Base-by-base conservation (phyloP, 495 filamentous ascomycete species). In the Penicillium turbatum region DNA sequence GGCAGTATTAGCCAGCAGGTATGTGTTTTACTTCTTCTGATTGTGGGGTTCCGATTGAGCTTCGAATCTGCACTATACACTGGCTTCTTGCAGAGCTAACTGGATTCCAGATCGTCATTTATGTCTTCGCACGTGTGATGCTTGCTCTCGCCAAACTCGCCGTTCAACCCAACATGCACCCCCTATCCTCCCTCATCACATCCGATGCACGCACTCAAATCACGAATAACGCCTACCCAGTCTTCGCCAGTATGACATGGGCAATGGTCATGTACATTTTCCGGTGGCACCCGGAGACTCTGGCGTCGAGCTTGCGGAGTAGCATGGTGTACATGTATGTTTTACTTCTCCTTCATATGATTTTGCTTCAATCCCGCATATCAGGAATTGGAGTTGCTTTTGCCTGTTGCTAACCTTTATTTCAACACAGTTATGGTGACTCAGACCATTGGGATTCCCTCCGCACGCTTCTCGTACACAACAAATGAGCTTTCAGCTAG, bases 291-390 rank as follows among this genome's bases (percentile, higher is more conserved):
- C 88, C 92, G 9, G 89, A 93, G 54, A 89, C 85, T 24, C 76
- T 99, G 63, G 92, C 95, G 73, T 80, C 83, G 42, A 96, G 91
- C 70, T 72, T 99, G 74, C 81, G 90, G 69, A 92, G 86, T 72
- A 97, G 92, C 74, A 99, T 99, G 93, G 86, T 84, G 54, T 99
- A 97, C 69, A 95, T 99, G 82, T 97, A 89, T 68, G 84, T 81
- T 52, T 66, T 45, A 3, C 15, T 17, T 11, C 24, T n/a, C 51
- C n/a, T 15, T 37, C 24, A 15, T 11, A 21, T 45, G 8, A 4
- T 6, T 31, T 3, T 2, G 0, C 6, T 30, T 13, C 45, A 16
- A n/a, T 15, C 32, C 3, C 35, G 15, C 6, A 5, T 19, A 8
- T 12, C 32, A 26, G 21, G 16, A 17, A 7, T 11, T 32, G 34